phyloP scores from a whole-genome alignment of 257 asterid genomes.

The Salvia rosmarinus region DNA sequence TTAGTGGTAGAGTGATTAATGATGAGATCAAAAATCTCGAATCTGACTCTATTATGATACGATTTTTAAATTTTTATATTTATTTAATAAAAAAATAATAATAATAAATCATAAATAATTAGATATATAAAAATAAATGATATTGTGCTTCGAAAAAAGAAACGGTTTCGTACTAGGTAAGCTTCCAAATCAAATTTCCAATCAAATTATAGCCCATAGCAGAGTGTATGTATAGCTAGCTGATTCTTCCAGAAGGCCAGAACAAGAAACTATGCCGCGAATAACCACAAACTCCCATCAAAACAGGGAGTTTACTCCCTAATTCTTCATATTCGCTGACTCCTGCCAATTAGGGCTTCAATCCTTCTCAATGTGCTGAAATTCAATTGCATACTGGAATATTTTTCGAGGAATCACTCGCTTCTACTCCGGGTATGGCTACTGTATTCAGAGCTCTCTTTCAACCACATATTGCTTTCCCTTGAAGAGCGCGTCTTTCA shows the following conservation, averaged over 20 bases:
- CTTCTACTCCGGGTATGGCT: slow-evolving; percentile 30
- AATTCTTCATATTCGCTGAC: not conserved
- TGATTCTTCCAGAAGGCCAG: not conserved
- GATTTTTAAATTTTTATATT: too few relatives aligned
- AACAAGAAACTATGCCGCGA: slow-evolving; percentile 21
- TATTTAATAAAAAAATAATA: too few relatives aligned
- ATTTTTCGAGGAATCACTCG: slow-evolving; percentile 10
- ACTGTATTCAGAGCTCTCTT: slow-evolving; percentile 24
- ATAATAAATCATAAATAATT: too few relatives aligned
- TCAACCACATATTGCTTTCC: not conserved
- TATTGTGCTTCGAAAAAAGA: not conserved
- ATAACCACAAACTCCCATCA: not conserved
- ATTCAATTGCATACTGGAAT: slow-evolving; percentile 13
- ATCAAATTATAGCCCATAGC: not conserved
- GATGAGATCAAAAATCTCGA: too few relatives aligned
- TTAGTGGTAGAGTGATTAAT: too few relatives aligned
- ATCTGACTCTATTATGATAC: too few relatives aligned
- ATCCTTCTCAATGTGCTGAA: slow-evolving; percentile 23
- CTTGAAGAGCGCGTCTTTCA: not conserved
- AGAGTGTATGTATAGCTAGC: not conserved
- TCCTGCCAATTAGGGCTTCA: slow-evolving; percentile 36
- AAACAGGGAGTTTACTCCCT: not conserved
- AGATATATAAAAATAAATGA: not conserved
- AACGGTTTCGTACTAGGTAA: not conserved
- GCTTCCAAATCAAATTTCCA: not conserved